Conservation (phyloP, 2,329 filamentous ascomycete genomes). For the Pseudocercospora fuligena region DNA sequence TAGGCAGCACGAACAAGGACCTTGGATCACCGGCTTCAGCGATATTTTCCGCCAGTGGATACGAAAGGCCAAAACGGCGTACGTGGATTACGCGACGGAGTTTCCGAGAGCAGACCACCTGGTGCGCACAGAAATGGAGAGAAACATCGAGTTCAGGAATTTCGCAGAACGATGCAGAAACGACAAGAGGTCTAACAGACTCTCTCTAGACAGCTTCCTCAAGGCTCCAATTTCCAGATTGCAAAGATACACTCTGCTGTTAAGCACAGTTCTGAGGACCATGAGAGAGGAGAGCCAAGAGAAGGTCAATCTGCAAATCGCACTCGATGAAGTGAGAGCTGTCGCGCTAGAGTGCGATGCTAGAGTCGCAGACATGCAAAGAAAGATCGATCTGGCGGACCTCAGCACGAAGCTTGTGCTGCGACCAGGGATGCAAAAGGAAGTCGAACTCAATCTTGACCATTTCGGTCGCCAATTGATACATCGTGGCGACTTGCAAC, state of each 20-base stretch:
- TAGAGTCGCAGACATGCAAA: slow-evolving; percentile 88
- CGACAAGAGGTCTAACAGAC: slow-evolving; percentile 77
- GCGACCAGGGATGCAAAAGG: slow-evolving; percentile 81
- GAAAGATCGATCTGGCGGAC: slow-evolving; percentile 87
- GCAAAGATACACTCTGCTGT: slow-evolving; percentile 84
- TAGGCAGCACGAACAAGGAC: slow-evolving; percentile 93
- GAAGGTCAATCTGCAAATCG: slow-evolving; percentile 79
- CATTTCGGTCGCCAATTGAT: slow-evolving; percentile 92
- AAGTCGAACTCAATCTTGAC: slow-evolving; percentile 83
- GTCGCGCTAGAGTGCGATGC: slow-evolving; percentile 90
- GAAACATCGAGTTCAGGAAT: slow-evolving; percentile 82
- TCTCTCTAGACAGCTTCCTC: slow-evolving; percentile 93
- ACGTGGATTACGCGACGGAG: slow-evolving; percentile 87
- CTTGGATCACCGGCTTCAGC: slow-evolving; percentile 91
- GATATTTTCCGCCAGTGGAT: slow-evolving; percentile 99
- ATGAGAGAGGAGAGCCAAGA: slow-evolving; percentile 86
- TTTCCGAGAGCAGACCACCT: slow-evolving; percentile 85
- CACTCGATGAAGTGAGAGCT: slow-evolving; percentile 87
- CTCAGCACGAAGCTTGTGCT: slow-evolving; percentile 82
- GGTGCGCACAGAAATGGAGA: slow-evolving; percentile 80
- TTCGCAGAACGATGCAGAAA: slow-evolving; percentile 82
- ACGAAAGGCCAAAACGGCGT: slow-evolving; percentile 84
- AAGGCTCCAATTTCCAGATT: slow-evolving; percentile 92
- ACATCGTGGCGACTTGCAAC: slow-evolving; percentile 83
- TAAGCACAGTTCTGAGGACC: slow-evolving; percentile 82